Conservation (phyloP, 2,329 filamentous ascomycete species). For the Exophiala oligosperma region DNA sequence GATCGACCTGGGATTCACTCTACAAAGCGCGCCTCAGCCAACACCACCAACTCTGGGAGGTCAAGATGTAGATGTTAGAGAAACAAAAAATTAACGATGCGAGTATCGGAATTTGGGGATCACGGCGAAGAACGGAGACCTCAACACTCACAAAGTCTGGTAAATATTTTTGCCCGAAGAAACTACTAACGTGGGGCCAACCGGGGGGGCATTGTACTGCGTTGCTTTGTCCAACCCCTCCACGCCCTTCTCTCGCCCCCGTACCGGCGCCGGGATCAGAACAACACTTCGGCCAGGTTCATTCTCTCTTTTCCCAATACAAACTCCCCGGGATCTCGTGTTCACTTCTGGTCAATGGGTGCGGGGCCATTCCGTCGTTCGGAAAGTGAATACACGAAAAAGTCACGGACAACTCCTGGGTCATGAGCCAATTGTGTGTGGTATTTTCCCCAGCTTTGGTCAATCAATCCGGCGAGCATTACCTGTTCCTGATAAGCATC, state of each 20-base stretch:
- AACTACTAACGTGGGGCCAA: constrained; percentile 7
- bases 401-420: background rate
- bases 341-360: constrained; percentile 12
- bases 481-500: constrained; percentile 1
- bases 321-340: background rate
- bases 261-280: background rate
- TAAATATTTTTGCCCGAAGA: background rate
- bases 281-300: background rate
- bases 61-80: too few species aligned
- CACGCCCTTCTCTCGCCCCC: background rate
- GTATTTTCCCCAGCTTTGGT: background rate
- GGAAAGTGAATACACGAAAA: background rate
- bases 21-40: too few species aligned
- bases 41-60: too few species aligned
- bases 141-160: background rate
- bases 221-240: background rate
- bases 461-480: background rate
- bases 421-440: background rate
- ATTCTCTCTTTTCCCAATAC: background rate
- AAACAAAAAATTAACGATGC: too few species aligned
- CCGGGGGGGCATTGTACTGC: background rate
- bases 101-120: too few species aligned
- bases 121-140: background rate
- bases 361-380: constrained; percentile 13
- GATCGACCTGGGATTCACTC: too few species aligned